These are phyloP conservation scores for Moricandia arvensis DNA, from an alignment of 345 rosid species.

Conservation along the genomic window DNA sequence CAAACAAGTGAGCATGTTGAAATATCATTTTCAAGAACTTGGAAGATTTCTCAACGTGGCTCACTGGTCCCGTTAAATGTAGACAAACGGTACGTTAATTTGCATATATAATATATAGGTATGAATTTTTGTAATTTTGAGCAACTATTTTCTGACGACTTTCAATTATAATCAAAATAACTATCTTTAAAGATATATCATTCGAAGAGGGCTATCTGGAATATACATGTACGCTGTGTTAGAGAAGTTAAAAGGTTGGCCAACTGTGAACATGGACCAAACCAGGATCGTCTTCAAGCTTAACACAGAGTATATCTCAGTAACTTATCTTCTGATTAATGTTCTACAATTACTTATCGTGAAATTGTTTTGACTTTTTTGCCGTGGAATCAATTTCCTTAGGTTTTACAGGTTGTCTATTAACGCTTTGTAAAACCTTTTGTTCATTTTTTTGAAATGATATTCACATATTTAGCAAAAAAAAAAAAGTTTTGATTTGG, in stretches of 20 bases:
- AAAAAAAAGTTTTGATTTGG: neutral
- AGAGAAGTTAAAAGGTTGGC: slow-evolving; percentile 73
- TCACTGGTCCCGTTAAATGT: slow-evolving; percentile 59
- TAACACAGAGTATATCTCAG: slow-evolving; percentile 27
- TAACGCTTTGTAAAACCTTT: no score
- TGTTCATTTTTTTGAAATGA: no score
- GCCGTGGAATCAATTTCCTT: no score
- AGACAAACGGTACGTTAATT: slow-evolving; percentile 94
- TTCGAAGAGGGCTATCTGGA: slow-evolving; percentile 66
- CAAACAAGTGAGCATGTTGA: slow-evolving; percentile 55
- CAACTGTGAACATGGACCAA: slow-evolving; percentile 80
- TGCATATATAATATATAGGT: no score
- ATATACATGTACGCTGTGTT: slow-evolving; percentile 61
- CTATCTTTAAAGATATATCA: slow-evolving; percentile 50
- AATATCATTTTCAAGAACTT: slow-evolving; percentile 58
- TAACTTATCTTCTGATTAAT: no score
- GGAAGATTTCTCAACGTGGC: slow-evolving; percentile 41
- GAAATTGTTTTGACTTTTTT: neutral
- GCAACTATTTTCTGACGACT: neutral
- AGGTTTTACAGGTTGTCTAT: no score
- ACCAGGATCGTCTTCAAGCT: slow-evolving; percentile 82
- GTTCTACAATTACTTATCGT: no score
- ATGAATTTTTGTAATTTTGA: neutral
- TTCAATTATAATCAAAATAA: neutral
- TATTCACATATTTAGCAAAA: no score